These are phyloP conservation scores for Zygoascus biomembranicola DNA, from an alignment of 805 yeast genomes.

Conservation along the genomic window DNA sequence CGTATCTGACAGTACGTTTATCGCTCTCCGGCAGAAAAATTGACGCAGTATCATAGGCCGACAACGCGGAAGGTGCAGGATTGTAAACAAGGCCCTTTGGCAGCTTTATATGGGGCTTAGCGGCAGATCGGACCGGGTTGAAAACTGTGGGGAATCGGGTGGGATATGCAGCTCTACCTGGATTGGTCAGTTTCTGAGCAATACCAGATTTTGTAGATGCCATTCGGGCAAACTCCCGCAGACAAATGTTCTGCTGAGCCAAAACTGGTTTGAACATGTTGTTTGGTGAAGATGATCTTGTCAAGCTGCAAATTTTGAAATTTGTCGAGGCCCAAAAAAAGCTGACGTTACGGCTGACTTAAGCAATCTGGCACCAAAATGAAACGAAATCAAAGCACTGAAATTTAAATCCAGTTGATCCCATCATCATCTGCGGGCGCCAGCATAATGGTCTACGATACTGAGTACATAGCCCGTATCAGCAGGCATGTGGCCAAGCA, in stretches of 20 bases:
- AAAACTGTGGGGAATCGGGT: slow-evolving; percentile 45
- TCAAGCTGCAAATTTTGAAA: background rate
- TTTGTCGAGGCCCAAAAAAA: background rate
- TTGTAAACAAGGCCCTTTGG: slow-evolving; percentile 53
- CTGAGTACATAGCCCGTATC: slow-evolving; percentile 10
- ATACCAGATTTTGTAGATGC: background rate
- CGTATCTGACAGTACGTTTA: slow-evolving; percentile 39
- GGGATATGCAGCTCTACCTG: slow-evolving; percentile 1
- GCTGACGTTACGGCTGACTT: background rate
- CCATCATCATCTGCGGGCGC: background rate
- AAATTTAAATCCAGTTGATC: too few species aligned
- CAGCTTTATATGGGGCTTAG: slow-evolving; percentile 49
- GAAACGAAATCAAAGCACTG: too few species aligned
- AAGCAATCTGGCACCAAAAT: too few species aligned
- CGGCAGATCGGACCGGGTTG: slow-evolving; percentile 56
- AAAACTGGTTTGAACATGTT: background rate
- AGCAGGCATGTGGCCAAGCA: slow-evolving; percentile 16
- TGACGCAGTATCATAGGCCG: slow-evolving; percentile 52
- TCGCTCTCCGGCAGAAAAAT: slow-evolving; percentile 59
- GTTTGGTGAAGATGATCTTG: background rate
- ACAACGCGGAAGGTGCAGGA: slow-evolving; percentile 59
- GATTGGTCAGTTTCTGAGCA: slow-evolving; percentile 1
- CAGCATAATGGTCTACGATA: background rate
- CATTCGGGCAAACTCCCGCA: background rate
- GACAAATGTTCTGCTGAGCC: background rate